A percentile compares a stretch with the other conserved stretches of the same genome.
phyloP scores from a whole-genome alignment of 176 grass and related monocot genomes.

The Bothriochloa decipiens region DNA sequence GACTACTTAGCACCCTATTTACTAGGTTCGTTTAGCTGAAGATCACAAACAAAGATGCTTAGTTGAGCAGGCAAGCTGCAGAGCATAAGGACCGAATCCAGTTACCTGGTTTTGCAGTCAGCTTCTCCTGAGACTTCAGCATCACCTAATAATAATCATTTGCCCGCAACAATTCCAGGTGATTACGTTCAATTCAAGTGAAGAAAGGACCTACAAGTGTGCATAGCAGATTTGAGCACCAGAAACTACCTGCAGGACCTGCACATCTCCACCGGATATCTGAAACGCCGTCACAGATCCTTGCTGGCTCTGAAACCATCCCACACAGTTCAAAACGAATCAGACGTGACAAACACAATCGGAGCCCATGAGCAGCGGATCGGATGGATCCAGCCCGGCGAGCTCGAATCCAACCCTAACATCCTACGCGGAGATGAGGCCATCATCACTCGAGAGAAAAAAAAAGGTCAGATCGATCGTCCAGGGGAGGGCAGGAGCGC shows the following conservation, averaged over 20 bases:
- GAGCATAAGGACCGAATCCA: slow-evolving; percentile 3
- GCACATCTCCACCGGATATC: slow-evolving; percentile 89
- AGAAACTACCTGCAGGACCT: slow-evolving; percentile 84
- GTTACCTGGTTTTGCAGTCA: slow-evolving; percentile 83
- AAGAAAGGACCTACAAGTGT: not conserved
- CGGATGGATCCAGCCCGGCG: slow-evolving; percentile 40
- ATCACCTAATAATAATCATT: slow-evolving; percentile 74
- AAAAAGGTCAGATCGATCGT: slow-evolving; percentile 21
- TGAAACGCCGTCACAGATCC: slow-evolving; percentile 87
- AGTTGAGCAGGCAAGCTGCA: slow-evolving; percentile 16
- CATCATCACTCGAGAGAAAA: not conserved
- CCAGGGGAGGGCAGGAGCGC: not conserved
- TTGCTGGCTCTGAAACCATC: slow-evolving; percentile 60
- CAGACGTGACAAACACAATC: slow-evolving; percentile 5
- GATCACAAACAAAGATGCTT: not conserved
- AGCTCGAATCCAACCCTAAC: slow-evolving; percentile 43
- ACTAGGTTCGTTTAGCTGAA: slow-evolving; percentile 15
- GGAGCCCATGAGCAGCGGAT: slow-evolving; percentile 3
- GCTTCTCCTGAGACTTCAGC: slow-evolving; percentile 86
- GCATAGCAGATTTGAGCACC: slow-evolving; percentile 4
- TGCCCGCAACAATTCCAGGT: slow-evolving; percentile 21
- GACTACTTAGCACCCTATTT: slow-evolving; percentile 8
- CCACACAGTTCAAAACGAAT: slow-evolving; percentile 26
- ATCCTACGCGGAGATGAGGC: slow-evolving; percentile 1
- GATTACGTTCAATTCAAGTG: not conserved